Conservation (phyloP, 2,329 filamentous ascomycete species). For the Hymenoscyphus infarciens region DNA sequence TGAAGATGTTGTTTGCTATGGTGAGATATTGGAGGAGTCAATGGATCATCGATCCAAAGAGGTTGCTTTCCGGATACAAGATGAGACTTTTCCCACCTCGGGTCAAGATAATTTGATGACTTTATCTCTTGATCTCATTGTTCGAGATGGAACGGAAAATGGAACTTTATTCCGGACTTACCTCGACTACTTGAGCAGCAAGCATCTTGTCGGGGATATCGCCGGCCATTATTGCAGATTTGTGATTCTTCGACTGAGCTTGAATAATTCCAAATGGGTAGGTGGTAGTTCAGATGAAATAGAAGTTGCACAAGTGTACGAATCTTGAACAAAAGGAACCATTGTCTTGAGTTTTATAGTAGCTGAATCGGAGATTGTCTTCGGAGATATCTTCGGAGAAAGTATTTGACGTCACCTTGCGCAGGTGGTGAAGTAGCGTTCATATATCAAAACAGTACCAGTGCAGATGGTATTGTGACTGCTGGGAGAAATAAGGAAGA, state of each 20-base stretch:
- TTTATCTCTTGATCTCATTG: no score
- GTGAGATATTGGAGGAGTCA: not conserved
- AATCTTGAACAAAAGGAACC: not conserved
- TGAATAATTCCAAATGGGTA: not conserved
- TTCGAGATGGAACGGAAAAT: no score
- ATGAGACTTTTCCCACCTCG: no score
- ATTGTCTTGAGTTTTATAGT: not conserved
- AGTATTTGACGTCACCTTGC: not conserved
- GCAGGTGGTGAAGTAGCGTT: not conserved
- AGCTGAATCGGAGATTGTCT: not conserved
- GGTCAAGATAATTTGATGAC: no score
- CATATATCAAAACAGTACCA: no score
- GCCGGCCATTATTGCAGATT: slow-evolving; percentile 13
- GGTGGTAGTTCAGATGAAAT: not conserved
- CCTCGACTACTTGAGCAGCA: slow-evolving; percentile 46
- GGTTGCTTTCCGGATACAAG: no score
- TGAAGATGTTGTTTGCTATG: no score
- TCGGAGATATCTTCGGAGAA: not conserved
- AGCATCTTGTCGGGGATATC: slow-evolving; percentile 44
- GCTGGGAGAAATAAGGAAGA: no score
- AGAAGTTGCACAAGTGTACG: not conserved
- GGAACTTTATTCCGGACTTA: slow-evolving; percentile 20
- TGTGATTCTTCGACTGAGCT: not conserved
- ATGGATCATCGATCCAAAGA: no score
- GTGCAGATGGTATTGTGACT: no score